Evolutionary conservation across 2,329 filamentous ascomycete genomes (phyloP), one percentile per base, ranked within the genome.

Genomic region (Verruconis gallopava): DNA sequence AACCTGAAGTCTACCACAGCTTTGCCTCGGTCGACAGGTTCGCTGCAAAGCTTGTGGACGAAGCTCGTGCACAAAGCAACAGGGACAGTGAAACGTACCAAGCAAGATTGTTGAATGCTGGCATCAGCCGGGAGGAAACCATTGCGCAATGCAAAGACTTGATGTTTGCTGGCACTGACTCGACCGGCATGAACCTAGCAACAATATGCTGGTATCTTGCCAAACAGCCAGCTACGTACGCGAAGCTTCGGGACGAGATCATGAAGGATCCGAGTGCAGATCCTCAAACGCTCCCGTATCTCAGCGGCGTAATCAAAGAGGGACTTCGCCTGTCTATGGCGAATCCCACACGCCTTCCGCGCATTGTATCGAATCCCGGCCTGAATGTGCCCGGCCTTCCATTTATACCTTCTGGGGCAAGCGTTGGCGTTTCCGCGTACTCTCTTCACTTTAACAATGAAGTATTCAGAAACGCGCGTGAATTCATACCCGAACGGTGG

Each of bases 111-210:
- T 51, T 71, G 15, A 59, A 60, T 33, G 55, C 60, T 5, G 65
- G 66, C 0, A 53, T 73, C 20, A 58, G 59, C 3, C 50, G 51
- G 6, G 49, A 56, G 3, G 69, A 74, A 49, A 60, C 66, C 4
- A 62, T 59, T 33, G 63, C 67, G 1, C 69, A 75, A 48, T 64
- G 67, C 47, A 71, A 73, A 48, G 72, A 73, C 48, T 51, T 74
- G 3, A 63, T 69, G 19, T 74, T 73, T 51, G 71, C 71, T 1
- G 71, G 70, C 1, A 71, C 70, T 0, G 71, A 74, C 50, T 66
- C 66, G 0, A 71, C 66, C 3, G 66, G 64, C 13, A 71, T 69
- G 59, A 72, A 68, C 44, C 52, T 71, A 15, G 62, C 64, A 4
- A 69, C 63, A 1, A 62, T 72, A 2, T 57, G 64, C 33, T 69